Evolutionary conservation across 2,329 filamentous ascomycete species (phyloP).

Genomic region (Botrytis pseudocinerea): DNA sequence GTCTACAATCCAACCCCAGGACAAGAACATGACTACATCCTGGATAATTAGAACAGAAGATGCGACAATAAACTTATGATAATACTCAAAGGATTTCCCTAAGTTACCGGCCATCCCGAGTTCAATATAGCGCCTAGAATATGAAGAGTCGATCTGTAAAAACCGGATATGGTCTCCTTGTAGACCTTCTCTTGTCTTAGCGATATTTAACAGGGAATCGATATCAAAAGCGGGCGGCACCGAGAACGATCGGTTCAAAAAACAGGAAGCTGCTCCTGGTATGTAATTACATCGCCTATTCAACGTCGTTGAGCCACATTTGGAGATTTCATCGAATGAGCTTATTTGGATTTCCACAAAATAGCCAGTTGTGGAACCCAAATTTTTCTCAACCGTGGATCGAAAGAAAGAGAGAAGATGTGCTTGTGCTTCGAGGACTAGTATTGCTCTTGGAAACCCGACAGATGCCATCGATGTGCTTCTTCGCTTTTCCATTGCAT

Average conservation of each 20-base stretch:
- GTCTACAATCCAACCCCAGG: not conserved
- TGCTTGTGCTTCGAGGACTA: slow-evolving; percentile 27
- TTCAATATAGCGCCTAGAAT: slow-evolving; percentile 1
- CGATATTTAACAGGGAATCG: slow-evolving; percentile 2
- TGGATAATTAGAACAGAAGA: not conserved
- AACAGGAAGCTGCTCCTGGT: slow-evolving; percentile 17
- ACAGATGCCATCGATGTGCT: slow-evolving; percentile 17
- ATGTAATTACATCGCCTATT: not conserved
- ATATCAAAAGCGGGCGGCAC: slow-evolving; percentile 23
- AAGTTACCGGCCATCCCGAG: not conserved
- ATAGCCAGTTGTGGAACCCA: not conserved
- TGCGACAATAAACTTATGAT: not conserved
- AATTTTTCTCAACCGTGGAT: slow-evolving; percentile 4
- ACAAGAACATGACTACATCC: not conserved
- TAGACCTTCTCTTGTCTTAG: not conserved
- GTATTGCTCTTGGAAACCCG: slow-evolving; percentile 21
- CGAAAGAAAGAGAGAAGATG: slow-evolving; percentile 7
- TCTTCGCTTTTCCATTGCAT: not conserved
- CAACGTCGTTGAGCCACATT: not conserved
- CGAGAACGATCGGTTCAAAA: slow-evolving; percentile 25
- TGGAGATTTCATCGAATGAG: not conserved
- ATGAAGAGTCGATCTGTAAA: slow-evolving; percentile 17
- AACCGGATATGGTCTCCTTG: slow-evolving; percentile 23
- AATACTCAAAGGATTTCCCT: not conserved
- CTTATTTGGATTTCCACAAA: not conserved